Percentiles rank a stretch among this genome's conserved stretches.
These are phyloP conservation scores for Toxicodendron radicans DNA, from an alignment of 345 rosid genomes.

Conservation along the genomic window DNA sequence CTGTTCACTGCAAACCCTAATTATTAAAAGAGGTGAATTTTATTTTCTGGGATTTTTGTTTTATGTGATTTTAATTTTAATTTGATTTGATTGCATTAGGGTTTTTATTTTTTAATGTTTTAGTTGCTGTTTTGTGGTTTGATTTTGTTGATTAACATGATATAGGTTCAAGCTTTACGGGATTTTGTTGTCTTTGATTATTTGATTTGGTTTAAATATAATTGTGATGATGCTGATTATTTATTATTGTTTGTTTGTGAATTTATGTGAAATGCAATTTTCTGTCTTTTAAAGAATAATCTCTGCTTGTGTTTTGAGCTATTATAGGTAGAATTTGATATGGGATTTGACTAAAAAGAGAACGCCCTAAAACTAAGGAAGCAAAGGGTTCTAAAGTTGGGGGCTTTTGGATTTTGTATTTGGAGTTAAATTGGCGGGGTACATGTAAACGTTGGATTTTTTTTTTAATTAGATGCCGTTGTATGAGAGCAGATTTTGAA, in stretches of 20 bases:
- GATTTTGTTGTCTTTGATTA: not conserved
- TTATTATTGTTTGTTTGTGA: not conserved
- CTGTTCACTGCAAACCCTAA: slow-evolving; percentile 14
- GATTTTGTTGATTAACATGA: not conserved
- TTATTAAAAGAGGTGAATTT: slow-evolving; percentile 11
- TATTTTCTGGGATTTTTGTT: not conserved
- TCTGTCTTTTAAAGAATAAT: not conserved
- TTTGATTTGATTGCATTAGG: not conserved
- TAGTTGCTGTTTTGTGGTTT: not conserved
- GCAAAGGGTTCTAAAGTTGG: not conserved
- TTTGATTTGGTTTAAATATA: not conserved
- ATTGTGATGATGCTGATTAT: slow-evolving; percentile 10
- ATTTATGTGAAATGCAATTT: not conserved
- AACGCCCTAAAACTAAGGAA: not conserved
- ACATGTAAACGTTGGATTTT: not conserved
- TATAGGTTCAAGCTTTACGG: too few species aligned
- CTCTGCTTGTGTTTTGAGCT: not conserved
- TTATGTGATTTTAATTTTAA: not conserved
- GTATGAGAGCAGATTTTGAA: not conserved
- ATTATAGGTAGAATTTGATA: not conserved
- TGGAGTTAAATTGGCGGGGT: not conserved
- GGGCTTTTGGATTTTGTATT: not conserved
- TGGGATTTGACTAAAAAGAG: not conserved
- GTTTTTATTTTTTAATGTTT: not conserved
- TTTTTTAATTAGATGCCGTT: not conserved